Conservation (phyloP, 129 eudicot species). For the Tanacetum coccineum region DNA sequence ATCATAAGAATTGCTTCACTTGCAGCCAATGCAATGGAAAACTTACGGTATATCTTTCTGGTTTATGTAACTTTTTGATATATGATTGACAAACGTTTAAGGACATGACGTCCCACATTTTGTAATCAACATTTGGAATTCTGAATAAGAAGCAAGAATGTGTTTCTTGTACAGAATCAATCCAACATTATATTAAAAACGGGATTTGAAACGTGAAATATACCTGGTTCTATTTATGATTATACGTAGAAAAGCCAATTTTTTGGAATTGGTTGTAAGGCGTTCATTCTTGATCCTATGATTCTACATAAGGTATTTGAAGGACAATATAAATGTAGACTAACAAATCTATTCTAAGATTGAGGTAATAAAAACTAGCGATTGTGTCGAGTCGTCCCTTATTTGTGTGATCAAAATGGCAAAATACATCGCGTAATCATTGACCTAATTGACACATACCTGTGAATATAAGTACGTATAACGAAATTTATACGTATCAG, state of each 20-base stretch:
- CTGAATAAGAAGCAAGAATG: neutral
- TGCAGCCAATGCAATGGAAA: slow-evolving; percentile 79
- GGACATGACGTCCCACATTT: neutral
- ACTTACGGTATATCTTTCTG: slow-evolving; percentile 46
- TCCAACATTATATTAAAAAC: neutral
- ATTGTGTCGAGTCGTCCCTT: neutral
- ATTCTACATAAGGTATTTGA: neutral
- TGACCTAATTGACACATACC: neutral
- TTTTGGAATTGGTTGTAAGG: neutral
- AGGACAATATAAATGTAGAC: neutral
- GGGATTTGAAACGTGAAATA: neutral
- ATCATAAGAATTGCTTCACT: slow-evolving; percentile 78
- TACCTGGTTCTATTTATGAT: neutral
- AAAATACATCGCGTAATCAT: neutral
- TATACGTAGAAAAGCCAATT: neutral
- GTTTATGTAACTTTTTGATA: neutral
- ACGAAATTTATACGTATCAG: slow-evolving; percentile 24
- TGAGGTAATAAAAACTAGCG: neutral
- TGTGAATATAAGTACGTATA: neutral
- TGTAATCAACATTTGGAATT: neutral
- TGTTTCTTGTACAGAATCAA: neutral
- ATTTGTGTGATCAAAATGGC: neutral
- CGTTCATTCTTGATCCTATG: neutral
- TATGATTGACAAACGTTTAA: neutral
- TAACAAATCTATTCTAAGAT: neutral